Percentiles rank a stretch among this genome's conserved stretches.
phyloP scores from a whole-genome alignment of 352 stramenopile species.

The Pythium sukuiense region DNA sequence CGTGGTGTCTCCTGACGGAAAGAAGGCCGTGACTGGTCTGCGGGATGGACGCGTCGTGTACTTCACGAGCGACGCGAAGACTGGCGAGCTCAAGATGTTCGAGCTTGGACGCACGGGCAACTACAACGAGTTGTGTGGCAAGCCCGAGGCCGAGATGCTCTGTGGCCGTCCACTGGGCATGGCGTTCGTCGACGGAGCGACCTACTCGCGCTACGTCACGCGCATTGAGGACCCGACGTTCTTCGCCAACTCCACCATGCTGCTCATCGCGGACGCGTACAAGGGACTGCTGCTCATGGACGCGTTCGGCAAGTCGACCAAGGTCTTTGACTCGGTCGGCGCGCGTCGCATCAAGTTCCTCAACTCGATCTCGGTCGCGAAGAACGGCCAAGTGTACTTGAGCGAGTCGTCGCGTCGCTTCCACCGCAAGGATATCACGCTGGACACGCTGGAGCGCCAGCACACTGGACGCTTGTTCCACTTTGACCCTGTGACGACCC shows the following conservation, averaged over 20 bases:
- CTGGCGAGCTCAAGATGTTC: slow-evolving; percentile 32
- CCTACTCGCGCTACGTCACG: slow-evolving; percentile 42
- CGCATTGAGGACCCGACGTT: slow-evolving; percentile 43
- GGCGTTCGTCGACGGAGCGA: slow-evolving; percentile 38
- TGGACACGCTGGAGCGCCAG: slow-evolving; percentile 51
- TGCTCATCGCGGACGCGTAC: slow-evolving; percentile 64
- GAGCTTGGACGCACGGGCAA: slow-evolving; percentile 54
- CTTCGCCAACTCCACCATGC: slow-evolving; percentile 49
- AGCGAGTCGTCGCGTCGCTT: slow-evolving; percentile 58
- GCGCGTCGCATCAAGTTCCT: slow-evolving; percentile 45
- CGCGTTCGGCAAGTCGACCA: slow-evolving; percentile 44
- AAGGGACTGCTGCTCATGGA: slow-evolving; percentile 61
- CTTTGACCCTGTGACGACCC: slow-evolving; percentile 37
- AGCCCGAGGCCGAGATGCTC: slow-evolving; percentile 35
- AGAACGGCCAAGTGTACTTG: slow-evolving; percentile 52
- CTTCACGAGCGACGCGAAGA: slow-evolving; percentile 25
- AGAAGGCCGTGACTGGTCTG: slow-evolving; percentile 40
- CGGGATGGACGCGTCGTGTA: slow-evolving; percentile 54
- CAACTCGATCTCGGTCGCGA: slow-evolving; percentile 45
- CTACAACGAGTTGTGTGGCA: slow-evolving; percentile 32
- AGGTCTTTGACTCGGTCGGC: slow-evolving; percentile 52
- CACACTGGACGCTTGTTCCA: slow-evolving; percentile 50
- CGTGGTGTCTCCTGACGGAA: slow-evolving; percentile 24
- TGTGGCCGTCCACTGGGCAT: slow-evolving; percentile 58
- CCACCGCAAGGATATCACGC: slow-evolving; percentile 39